A percentile compares a stretch with the other conserved stretches of the same genome.
Conservation (phyloP, 2,329 filamentous ascomycete species). For the Parastagonospora avenae region DNA sequence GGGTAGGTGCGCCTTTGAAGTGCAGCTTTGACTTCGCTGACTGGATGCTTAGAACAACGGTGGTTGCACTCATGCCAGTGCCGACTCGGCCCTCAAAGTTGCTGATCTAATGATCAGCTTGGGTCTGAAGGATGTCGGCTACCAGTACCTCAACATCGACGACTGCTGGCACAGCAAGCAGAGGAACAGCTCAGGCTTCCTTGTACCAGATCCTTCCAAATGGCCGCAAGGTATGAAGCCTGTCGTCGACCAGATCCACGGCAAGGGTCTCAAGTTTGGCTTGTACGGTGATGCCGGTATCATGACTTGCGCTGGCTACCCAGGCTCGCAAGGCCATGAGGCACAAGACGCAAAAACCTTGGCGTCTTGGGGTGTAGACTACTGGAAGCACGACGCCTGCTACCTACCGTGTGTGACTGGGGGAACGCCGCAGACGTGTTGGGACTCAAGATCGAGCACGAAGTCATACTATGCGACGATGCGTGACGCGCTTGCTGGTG, state of each 20-base stretch:
- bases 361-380: constrained; percentile 43
- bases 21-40: not conserved
- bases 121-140: constrained; percentile 54
- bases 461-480: constrained; percentile 50
- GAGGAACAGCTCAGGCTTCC: constrained; percentile 44
- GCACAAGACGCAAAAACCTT: constrained; percentile 33
- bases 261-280: constrained; percentile 63
- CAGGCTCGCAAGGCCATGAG: constrained; percentile 35
- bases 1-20: constrained; percentile 1
- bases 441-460: constrained; percentile 57
- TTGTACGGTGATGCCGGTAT: constrained; percentile 65
- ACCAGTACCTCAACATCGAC: constrained; percentile 64
- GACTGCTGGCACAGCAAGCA: constrained; percentile 62
- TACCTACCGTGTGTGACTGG: constrained; percentile 32
- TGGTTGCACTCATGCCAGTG: constrained; percentile 8
- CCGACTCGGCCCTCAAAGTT: constrained; percentile 5
- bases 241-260: constrained; percentile 50
- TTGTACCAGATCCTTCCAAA: constrained; percentile 54
- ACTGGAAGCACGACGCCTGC: constrained; percentile 46
- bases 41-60: constrained; percentile 4
- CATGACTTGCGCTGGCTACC: constrained; percentile 56
- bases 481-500: constrained; percentile 45
- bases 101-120: constrained; percentile 10
- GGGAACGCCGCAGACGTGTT: constrained; percentile 41
- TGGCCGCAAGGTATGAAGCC: constrained; percentile 66